These are phyloP conservation scores for Xylaria arbuscula DNA, from an alignment of 2,329 filamentous ascomycete species.

Conservation along the genomic window DNA sequence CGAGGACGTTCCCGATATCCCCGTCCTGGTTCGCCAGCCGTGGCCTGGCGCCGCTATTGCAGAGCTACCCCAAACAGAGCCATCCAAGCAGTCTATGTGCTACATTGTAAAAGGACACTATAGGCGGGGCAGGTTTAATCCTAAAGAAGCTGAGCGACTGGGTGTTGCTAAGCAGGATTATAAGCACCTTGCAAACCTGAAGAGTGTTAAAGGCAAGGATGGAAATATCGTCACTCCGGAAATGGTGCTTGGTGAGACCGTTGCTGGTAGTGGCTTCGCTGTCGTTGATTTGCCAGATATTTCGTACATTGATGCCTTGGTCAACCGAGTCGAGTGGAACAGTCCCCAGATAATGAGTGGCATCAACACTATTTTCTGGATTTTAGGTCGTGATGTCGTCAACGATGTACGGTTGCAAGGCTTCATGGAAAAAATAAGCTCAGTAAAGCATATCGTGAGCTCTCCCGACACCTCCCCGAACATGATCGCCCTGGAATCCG, in stretches of 20 bases:
- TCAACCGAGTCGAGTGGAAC: constrained; percentile 78
- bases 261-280: constrained; percentile 78
- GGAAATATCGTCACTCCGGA: constrained; percentile 81
- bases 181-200: constrained; percentile 69
- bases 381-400: constrained; percentile 75
- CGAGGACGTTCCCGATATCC: constrained; percentile 68
- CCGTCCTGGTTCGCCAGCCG: constrained; percentile 77
- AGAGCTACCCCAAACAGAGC: constrained; percentile 74
- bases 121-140: constrained; percentile 83
- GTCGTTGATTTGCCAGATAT: constrained; percentile 80
- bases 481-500: constrained; percentile 75
- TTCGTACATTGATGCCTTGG: constrained; percentile 75
- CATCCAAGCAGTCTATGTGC: constrained; percentile 76
- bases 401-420: constrained; percentile 70
- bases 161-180: constrained; percentile 71
- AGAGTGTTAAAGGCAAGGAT: constrained; percentile 70
- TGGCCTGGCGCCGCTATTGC: constrained; percentile 79
- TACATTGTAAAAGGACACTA: constrained; percentile 86
- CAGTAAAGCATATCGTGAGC: constrained; percentile 80
- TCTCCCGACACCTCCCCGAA: constrained; percentile 80
- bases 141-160: constrained; percentile 70
- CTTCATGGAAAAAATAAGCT: constrained; percentile 73
- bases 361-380: constrained; percentile 81
- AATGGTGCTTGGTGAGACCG: constrained; percentile 80
- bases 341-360: constrained; percentile 72